A percentile compares a stretch with the other conserved stretches of the same genome.
phyloP scores from a whole-genome alignment of 768 basidiomycete species.

The Macrolepiota fuliginosa region DNA sequence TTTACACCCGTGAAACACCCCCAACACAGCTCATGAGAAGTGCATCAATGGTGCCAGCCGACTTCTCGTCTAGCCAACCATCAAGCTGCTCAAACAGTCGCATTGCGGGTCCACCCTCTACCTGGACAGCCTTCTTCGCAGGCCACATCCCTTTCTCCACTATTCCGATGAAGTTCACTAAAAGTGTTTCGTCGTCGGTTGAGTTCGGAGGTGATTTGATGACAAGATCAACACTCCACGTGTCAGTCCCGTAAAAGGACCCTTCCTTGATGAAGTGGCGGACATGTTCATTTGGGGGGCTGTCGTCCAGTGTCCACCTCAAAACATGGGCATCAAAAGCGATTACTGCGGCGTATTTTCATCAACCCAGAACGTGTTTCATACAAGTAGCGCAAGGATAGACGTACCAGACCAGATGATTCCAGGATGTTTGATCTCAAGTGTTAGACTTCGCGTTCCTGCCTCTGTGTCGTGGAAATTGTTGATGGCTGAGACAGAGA shows the following conservation, averaged over 20 bases:
- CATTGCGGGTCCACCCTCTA: conserved; percentile 59
- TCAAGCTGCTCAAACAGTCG: conserved; percentile 73
- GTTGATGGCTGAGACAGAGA: conserved; percentile 57
- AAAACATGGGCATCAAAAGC: conserved; percentile 91
- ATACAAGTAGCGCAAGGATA: neutral
- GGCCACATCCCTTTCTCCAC: conserved; percentile 88
- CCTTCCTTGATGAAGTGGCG: conserved; percentile 93
- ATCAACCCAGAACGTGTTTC: neutral
- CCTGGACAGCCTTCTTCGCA: conserved; percentile 53
- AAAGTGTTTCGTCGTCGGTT: conserved; percentile 32
- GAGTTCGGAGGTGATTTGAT: conserved; percentile 46
- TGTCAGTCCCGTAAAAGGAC: conserved; percentile 77
- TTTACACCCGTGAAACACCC: conserved; percentile 45
- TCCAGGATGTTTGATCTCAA: conserved; percentile 74
- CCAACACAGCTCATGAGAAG: conserved; percentile 70
- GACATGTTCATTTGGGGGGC: conserved; percentile 70
- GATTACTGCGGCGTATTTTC: conserved; percentile 47
- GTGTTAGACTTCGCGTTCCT: conserved; percentile 67
- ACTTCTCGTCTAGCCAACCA: conserved; percentile 66
- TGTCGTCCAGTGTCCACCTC: conserved; percentile 77
- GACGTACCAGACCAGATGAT: conserved; percentile 81
- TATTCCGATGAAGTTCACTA: conserved; percentile 77
- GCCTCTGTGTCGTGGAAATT: conserved; percentile 50
- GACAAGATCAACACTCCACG: conserved; percentile 72
- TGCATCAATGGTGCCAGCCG: conserved; percentile 63